Evolutionary conservation across 2,329 filamentous ascomycete genomes (phyloP).

Genomic region (Calonectria ilicicola): DNA sequence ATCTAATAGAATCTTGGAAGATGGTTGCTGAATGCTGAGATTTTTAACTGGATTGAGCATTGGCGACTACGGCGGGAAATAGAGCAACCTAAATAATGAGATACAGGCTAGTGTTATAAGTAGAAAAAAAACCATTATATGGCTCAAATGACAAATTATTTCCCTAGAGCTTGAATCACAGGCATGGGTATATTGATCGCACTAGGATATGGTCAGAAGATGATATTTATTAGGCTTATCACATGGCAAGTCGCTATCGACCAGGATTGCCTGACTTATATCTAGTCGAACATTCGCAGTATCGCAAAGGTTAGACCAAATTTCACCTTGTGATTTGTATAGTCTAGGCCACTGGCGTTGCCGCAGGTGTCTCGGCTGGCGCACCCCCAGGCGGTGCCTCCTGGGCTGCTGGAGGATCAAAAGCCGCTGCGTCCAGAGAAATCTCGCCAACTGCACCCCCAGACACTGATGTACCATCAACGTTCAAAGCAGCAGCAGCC

Average conservation of each 20-base stretch:
- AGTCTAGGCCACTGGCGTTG: not conserved
- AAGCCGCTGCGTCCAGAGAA: slow-evolving; percentile 34
- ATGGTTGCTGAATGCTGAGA: too few relatives aligned
- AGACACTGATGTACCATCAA: slow-evolving; percentile 32
- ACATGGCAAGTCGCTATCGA: not conserved
- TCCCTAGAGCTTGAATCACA: not conserved
- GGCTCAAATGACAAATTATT: not conserved
- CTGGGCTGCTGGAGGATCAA: slow-evolving; percentile 30
- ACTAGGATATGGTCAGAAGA: not conserved
- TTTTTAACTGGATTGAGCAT: too few relatives aligned
- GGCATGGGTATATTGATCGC: not conserved
- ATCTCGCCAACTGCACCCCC: slow-evolving; percentile 39
- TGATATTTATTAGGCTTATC: not conserved
- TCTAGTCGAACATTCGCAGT: not conserved
- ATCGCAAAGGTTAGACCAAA: not conserved
- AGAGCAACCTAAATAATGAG: too few relatives aligned
- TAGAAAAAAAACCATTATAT: too few relatives aligned
- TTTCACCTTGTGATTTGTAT: not conserved
- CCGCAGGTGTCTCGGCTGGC: slow-evolving; percentile 11
- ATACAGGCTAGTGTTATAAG: too few relatives aligned
- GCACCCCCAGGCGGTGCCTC: slow-evolving; percentile 19
- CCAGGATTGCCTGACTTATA: not conserved
- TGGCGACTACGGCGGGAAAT: too few relatives aligned
- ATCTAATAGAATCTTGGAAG: too few relatives aligned
- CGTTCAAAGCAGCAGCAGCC: slow-evolving; percentile 29